Conservation (phyloP, 2,329 filamentous ascomycete genomes). For the Pyrenochaeta sp. region DNA sequence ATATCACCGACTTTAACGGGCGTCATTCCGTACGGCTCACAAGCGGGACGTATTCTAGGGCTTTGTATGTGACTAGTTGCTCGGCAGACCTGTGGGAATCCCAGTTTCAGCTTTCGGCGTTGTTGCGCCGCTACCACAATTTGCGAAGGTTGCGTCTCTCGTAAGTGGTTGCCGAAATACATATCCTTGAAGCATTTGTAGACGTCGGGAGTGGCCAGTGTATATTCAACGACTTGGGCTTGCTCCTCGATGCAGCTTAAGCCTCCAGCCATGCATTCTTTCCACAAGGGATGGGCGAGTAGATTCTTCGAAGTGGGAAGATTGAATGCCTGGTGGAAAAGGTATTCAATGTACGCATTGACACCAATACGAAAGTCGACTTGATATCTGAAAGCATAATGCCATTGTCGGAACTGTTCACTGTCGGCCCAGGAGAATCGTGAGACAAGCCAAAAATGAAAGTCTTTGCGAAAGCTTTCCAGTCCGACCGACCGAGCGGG, state of each 20-base stretch:
- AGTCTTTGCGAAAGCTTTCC: conserved; percentile 64
- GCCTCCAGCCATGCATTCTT: conserved; percentile 51
- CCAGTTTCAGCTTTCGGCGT: conserved; percentile 19
- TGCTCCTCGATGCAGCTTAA: conserved; percentile 18
- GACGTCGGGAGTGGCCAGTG: conserved; percentile 76
- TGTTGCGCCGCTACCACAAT: conserved; percentile 15
- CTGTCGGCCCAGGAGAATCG: conserved; percentile 54
- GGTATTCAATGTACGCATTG: conserved; percentile 67
- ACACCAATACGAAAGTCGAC: conserved; percentile 71
- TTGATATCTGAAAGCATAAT: conserved; percentile 45
- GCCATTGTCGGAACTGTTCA: conserved; percentile 64
- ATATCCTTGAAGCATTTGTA: conserved; percentile 71
- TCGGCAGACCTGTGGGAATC: conserved; percentile 20
- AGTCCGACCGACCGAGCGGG: conserved; percentile 56
- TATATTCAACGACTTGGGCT: conserved; percentile 49
- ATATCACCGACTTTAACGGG: conserved; percentile 58
- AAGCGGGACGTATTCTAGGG: no score
- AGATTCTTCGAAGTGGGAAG: conserved; percentile 51
- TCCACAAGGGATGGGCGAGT: conserved; percentile 61
- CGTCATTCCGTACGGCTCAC: conserved; percentile 8
- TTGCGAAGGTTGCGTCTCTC: conserved; percentile 26
- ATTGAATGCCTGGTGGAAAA: conserved; percentile 70
- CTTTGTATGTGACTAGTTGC: no score
- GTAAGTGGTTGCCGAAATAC: conserved; percentile 65
- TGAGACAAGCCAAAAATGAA: conserved; percentile 64